Conservation (phyloP, 1,284 basidiomycete genomes). For the Veloporphyrellus conicus region DNA sequence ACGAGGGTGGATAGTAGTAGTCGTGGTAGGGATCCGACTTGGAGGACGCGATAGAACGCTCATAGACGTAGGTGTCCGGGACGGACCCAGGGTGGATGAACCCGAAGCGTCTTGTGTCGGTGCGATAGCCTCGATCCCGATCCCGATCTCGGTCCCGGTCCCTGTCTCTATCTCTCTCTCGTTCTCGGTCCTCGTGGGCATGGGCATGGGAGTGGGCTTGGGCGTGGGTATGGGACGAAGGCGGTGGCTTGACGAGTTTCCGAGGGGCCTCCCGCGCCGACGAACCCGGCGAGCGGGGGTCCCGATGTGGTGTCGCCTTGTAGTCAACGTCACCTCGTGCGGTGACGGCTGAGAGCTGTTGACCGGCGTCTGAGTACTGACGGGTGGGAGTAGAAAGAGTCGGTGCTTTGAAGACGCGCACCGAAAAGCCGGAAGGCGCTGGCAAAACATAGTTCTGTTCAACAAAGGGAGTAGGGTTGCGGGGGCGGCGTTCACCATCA, state of each 20-base stretch:
- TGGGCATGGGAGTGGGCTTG: constrained; percentile 10
- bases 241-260: constrained; percentile 28
- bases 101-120: constrained; percentile 29
- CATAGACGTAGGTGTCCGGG: constrained; percentile 53
- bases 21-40: constrained; percentile 47
- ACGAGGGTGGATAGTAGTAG: constrained; percentile 42
- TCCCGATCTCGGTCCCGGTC: constrained; percentile 20
- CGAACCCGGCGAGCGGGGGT: constrained; percentile 22
- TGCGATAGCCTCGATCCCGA: constrained; percentile 21
- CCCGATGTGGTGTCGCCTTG: constrained; percentile 30
- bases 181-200: constrained; percentile 24
- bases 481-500: constrained; percentile 14
- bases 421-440: constrained; percentile 45
- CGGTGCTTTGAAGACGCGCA: constrained; percentile 50
- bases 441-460: constrained; percentile 35
- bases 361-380: constrained; percentile 32
- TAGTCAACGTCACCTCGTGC: constrained; percentile 46
- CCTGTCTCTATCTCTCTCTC: constrained; percentile 14
- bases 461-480: constrained; percentile 4
- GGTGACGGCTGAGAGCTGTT: constrained; percentile 28
- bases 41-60: constrained; percentile 47
- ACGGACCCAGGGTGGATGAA: constrained; percentile 43
- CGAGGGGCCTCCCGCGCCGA: constrained; percentile 22
- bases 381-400: constrained; percentile 33
- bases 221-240: constrained; percentile 20